Conservation (phyloP, 2,329 filamentous ascomycete species). For the Thielaviopsis punctulata region DNA sequence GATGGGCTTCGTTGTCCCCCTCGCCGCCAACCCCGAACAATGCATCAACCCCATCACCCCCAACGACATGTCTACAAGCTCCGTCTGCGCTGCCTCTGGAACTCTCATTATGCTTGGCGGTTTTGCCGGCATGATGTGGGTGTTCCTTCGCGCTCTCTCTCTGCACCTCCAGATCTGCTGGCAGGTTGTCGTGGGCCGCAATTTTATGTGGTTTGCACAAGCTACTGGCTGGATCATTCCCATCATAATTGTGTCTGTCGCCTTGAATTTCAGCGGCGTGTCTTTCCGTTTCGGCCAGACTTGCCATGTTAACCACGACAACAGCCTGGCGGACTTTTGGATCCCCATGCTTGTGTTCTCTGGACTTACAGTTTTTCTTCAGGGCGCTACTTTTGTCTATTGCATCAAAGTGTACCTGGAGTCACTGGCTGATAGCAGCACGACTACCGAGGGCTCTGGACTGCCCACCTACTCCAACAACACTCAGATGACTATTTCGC, state of each 20-base stretch:
- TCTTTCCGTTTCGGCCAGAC: constrained; percentile 84
- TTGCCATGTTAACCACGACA: constrained; percentile 84
- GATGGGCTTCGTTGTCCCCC: constrained; percentile 80
- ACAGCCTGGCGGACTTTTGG: constrained; percentile 78
- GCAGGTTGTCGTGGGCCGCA: constrained; percentile 76
- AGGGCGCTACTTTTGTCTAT: constrained; percentile 75
- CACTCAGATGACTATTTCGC: constrained; percentile 61
- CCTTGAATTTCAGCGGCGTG: constrained; percentile 72
- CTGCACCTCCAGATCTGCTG: constrained; percentile 97
- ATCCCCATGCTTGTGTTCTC: constrained; percentile 70
- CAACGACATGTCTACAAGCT: constrained; percentile 70
- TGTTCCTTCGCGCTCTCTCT: constrained; percentile 75
- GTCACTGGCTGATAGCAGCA: constrained; percentile 56
- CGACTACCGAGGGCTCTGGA: constrained; percentile 52
- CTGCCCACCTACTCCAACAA: constrained; percentile 53
- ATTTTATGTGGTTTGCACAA: constrained; percentile 78
- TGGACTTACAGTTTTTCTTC: constrained; percentile 57
- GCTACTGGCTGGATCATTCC: constrained; percentile 72
- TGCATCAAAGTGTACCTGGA: constrained; percentile 90
- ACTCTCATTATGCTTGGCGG: constrained; percentile 74
- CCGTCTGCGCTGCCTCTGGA: constrained; percentile 76
- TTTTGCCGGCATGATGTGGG: constrained; percentile 72
- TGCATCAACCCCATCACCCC: constrained; percentile 86
- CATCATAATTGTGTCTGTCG: constrained; percentile 53
- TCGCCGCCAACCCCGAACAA: constrained; percentile 60